Evolutionary conservation across 768 basidiomycete species (phyloP), one percentile per base, ranked within the genome.

Genomic region (Panellus pusillus): DNA sequence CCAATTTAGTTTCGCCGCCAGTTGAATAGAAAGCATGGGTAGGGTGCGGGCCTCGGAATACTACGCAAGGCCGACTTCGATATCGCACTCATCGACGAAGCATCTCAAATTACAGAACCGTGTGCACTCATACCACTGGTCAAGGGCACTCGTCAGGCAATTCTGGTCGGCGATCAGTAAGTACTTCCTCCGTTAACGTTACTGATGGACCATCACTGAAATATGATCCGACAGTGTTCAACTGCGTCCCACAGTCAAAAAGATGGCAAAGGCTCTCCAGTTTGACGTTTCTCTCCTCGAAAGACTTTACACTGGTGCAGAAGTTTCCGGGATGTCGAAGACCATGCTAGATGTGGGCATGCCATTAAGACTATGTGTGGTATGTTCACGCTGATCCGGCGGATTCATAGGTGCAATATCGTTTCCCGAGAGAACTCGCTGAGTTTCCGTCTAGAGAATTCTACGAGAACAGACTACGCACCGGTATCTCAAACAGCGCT

Each of bases 101-200:
- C 85, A 0, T 87, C 84, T 0, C 86, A 87, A 62, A 79, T 87
- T 9, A 86, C 84, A 0, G 86, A 88, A 57, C 81, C 84, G 2
- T 77, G 76, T 45, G 79, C 84, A 0, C 70, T 87, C 32, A 86
- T 87, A 29, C 84, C 86, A 0, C 70, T 88, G 4, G 83, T 86
- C 9, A 87, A 87, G 62, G 85, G 83, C 3, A 77, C 80, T 40
- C 66, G 69, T 44, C 69, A 76, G 44, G 84, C 80, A 0, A 76
- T 87, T 6, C 68, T 88, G 12, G 86, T 87, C 4, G 86, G 86
- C 9, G 84, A 87, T 60, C 86, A 87, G 86, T 88, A 60, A 71
- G 83, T 72, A 14, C 18, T 18, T 42, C 42, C 9, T 17, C 9
- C n/a, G 38, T 36, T 6, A 1, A 37, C 7, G 31, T 14, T 35